Evolutionary conservation across 1,139 yeast genomes (phyloP), one percentile per base, ranked within the genome.

Genomic region (Suhomyces guaymorum): DNA sequence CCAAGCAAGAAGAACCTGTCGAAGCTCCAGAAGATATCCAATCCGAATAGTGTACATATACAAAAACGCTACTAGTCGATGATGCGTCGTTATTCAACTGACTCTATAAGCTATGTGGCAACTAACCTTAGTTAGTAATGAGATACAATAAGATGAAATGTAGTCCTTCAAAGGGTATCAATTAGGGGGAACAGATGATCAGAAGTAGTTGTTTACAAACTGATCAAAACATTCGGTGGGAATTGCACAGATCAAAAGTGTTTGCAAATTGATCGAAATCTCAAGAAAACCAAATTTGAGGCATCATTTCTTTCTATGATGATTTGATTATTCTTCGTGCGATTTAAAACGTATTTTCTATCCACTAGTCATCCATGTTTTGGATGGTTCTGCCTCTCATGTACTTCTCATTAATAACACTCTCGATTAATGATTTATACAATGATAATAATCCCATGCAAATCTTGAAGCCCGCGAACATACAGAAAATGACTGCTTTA

Each of bases 311-410:
- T n/a, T n/a, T n/a, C n/a, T n/a, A n/a, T n/a, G n/a, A n/a, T n/a
- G n/a, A n/a, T n/a, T n/a, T n/a, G n/a, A n/a, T n/a, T n/a, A n/a
- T n/a, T n/a, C n/a, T n/a, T n/a, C n/a, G n/a, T n/a, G n/a, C 20
- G 7, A 18, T 18, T 18, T 18, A 18, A 18, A 18, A 18, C 9
- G 9, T 18, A 18, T 18, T 18, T 3, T n/a, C 16, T 8, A 12
- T 7, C 16, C 16, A 24, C 14, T 15, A 44, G 15, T 46, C 50
- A 15, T 69, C 71, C 24, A 72, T 62, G 51, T 81, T 82, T 41
- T 78, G 78, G 36, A 82, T 65, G 2, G 82, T 75, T 48, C 80
- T 74, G 1, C 85, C 86, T 39, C 71, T 72, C 8, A 79, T 78
- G 47, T 79, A 82, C 42, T 70, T 70, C 46, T 79, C 81, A 40